These are phyloP conservation scores for Glaciozyma antarctica DNA, from an alignment of 768 basidiomycete species.

Conservation along the genomic window DNA sequence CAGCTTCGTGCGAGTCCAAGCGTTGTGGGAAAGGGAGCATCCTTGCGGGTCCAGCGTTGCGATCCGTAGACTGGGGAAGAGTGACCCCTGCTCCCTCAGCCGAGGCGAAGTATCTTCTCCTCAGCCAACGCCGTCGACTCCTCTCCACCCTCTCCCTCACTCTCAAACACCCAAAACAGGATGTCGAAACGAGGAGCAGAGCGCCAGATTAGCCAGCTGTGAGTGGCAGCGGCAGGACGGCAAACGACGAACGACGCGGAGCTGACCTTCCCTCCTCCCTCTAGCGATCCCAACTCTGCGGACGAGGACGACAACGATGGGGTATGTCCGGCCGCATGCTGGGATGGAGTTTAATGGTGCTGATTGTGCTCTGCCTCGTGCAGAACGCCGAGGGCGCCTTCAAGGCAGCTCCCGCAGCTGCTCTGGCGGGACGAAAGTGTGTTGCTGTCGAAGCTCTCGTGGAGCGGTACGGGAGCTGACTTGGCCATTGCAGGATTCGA, in stretches of 20 bases:
- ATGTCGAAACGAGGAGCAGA: constrained; percentile 30
- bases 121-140: too few species aligned
- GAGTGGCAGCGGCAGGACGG: too few species aligned
- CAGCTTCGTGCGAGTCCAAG: too few species aligned
- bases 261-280: not conserved
- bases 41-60: too few species aligned
- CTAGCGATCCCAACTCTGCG: not conserved
- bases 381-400: constrained; percentile 11
- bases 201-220: constrained; percentile 14
- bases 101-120: too few species aligned
- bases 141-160: too few species aligned
- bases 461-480: not conserved
- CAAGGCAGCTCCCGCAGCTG: constrained; percentile 2
- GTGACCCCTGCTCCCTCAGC: too few species aligned
- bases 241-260: too few species aligned
- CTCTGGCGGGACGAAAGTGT: constrained; percentile 16
- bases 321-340: not conserved
- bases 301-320: constrained; percentile 15
- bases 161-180: too few species aligned
- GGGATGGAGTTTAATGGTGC: not conserved
- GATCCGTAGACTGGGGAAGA: too few species aligned
- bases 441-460: not conserved
- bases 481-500: not conserved
- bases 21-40: too few species aligned
- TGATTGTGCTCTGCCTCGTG: too few species aligned